Evolutionary conservation across 2,329 filamentous ascomycete species (phyloP).

Genomic region (Pyrenochaeta sp.): DNA sequence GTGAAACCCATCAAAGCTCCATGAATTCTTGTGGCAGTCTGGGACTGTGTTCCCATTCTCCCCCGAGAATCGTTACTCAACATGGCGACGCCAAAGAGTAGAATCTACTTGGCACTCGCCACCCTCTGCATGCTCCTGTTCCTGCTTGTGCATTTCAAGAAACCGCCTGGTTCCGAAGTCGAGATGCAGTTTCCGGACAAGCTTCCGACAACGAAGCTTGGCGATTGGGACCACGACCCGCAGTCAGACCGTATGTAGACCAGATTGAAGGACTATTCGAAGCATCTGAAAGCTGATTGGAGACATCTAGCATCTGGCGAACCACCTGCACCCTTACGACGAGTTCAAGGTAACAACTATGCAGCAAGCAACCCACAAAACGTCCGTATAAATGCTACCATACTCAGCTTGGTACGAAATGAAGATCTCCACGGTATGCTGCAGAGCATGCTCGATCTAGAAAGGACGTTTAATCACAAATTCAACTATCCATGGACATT

Average conservation of each 20-base stretch:
- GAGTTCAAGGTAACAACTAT: conserved; percentile 76
- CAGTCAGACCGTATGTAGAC: conserved; percentile 79
- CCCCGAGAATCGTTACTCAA: conserved; percentile 33
- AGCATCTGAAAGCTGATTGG: conserved; percentile 5
- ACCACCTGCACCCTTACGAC: conserved; percentile 76
- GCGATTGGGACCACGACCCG: conserved; percentile 78
- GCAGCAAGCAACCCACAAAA: conserved; percentile 76
- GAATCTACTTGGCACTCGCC: conserved; percentile 77
- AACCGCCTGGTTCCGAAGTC: conserved; percentile 62
- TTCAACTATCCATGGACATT: conserved; percentile 99
- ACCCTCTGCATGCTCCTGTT: conserved; percentile 79
- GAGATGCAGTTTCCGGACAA: conserved; percentile 45
- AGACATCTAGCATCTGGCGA: conserved; percentile 75
- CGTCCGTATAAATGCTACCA: conserved; percentile 89
- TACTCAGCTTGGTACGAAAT: conserved; percentile 91
- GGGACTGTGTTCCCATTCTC: conserved; percentile 12
- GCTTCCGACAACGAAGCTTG: conserved; percentile 51
- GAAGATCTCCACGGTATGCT: conserved; percentile 85
- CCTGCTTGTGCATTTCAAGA: conserved; percentile 78
- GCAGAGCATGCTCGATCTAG: conserved; percentile 87
- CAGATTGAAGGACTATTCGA: not conserved
- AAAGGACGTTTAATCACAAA: conserved; percentile 95
- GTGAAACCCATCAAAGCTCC: conserved; percentile 12
- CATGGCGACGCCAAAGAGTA: conserved; percentile 87
- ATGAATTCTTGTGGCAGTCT: conserved; percentile 8